These are phyloP conservation scores for Calamus simplicifolius DNA, from an alignment of 176 grass and related monocot species.

Conservation along the genomic window DNA sequence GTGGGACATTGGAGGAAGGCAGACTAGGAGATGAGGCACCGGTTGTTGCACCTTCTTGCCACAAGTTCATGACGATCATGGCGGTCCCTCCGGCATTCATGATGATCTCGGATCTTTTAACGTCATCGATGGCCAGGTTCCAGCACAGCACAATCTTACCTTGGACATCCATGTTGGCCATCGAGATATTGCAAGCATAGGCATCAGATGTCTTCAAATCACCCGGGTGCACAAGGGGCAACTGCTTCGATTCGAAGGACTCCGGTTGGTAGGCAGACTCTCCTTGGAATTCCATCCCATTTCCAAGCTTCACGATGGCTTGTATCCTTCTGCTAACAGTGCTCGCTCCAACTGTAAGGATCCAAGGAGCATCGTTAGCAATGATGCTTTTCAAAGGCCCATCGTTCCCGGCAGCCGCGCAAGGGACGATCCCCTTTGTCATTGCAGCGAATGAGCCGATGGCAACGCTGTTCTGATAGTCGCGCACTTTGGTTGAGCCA, in stretches of 20 bases:
- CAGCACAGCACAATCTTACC: slow-evolving; percentile 15
- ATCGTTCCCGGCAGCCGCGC: not conserved
- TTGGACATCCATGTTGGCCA: not conserved
- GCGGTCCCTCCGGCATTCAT: slow-evolving; percentile 6
- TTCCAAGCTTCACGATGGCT: not conserved
- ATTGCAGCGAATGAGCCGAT: too few species aligned
- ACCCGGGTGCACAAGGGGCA: not conserved
- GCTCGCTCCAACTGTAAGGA: not conserved
- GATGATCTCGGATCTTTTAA: not conserved
- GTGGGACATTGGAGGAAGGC: too few species aligned
- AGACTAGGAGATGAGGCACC: too few species aligned
- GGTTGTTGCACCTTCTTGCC: too few species aligned
- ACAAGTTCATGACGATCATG: slow-evolving; percentile 1
- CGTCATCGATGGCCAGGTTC: not conserved
- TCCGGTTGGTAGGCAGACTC: not conserved
- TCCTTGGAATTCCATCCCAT: not conserved
- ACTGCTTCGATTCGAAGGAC: not conserved
- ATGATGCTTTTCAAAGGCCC: not conserved
- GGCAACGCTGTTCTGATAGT: too few species aligned
- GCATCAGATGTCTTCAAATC: not conserved
- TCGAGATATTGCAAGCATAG: not conserved
- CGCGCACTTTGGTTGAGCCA: too few species aligned
- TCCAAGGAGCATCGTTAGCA: not conserved
- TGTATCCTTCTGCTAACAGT: not conserved
- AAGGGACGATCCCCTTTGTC: not conserved